Evolutionary conservation across 1,284 basidiomycete genomes (phyloP).

Genomic region (Apiotrichum sp.): DNA sequence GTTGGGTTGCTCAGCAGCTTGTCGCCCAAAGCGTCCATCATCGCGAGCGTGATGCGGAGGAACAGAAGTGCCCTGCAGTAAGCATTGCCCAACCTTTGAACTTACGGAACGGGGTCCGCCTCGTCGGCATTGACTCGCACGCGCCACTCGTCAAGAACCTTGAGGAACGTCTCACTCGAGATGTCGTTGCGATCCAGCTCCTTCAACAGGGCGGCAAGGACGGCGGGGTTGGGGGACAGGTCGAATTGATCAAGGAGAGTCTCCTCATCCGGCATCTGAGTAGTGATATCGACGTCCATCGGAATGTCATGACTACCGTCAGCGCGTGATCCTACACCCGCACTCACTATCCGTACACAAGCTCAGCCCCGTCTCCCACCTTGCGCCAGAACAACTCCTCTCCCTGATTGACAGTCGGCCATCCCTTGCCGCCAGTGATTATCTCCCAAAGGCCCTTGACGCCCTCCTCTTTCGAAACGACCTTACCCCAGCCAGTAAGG

Average conservation of each 20-base stretch:
- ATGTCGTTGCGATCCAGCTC: constrained; percentile 62
- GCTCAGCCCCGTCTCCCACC: constrained; percentile 10
- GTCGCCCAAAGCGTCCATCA: constrained; percentile 63
- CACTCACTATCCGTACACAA: constrained; percentile 9
- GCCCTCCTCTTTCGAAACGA: constrained; percentile 55
- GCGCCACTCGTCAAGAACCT: constrained; percentile 64
- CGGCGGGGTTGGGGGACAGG: constrained; percentile 63
- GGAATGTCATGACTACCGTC: neutral
- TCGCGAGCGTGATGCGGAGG: constrained; percentile 69
- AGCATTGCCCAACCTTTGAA: neutral
- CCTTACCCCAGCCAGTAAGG: constrained; percentile 66
- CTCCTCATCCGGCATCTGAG: constrained; percentile 51
- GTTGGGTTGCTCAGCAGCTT: constrained; percentile 62
- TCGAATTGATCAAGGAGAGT: constrained; percentile 57
- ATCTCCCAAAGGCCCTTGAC: constrained; percentile 59
- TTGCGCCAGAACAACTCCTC: constrained; percentile 27
- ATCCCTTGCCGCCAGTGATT: constrained; percentile 52
- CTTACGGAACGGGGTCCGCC: constrained; percentile 36
- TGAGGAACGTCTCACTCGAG: constrained; percentile 64
- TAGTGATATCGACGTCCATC: constrained; percentile 33
- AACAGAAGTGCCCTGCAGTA: constrained; percentile 54
- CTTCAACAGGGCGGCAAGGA: constrained; percentile 62
- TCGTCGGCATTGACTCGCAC: constrained; percentile 42
- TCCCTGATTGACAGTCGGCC: constrained; percentile 20
- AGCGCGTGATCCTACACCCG: neutral